Evolutionary conservation across 2,329 filamentous ascomycete species (phyloP), one percentile per base, ranked within the genome.

Genomic region (Fusarium sp.): DNA sequence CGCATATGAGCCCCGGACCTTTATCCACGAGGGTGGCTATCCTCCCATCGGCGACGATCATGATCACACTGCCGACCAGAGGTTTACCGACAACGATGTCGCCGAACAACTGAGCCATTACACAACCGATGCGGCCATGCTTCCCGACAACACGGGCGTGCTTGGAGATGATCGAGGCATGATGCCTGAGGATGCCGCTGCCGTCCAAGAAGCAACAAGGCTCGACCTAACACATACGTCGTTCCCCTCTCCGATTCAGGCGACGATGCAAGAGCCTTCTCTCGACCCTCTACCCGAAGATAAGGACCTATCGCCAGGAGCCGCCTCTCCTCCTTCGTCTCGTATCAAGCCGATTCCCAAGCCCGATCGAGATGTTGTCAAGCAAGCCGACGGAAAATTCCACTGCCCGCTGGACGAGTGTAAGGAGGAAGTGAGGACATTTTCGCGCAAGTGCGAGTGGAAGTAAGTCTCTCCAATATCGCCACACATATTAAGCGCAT

Each of bases 381-480:
- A 91, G 82, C 94, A 94, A 75, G 80, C 85, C 1, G 88, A 93
- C 27, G 93, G 93, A n/a, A 92, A 94, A 79, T 96, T 92, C 77
- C 88, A 92, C 65, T 98, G 96, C 82, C 90, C 90, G 18, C 90
- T 91, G 75, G 83, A 87, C 0, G 91, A 92, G 65, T 98, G 95
- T 78, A 87, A 85, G 14, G 90, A 92, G 62, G 87, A 91, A 6
- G 78, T 87, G 6, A 89, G 87, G 52, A 89, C 88, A 14, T 98
- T 98, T 80, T 88, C 90, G 64, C 90, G 95, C 73, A 96, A 94
- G 76, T 98, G 95, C 84, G 95, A 98, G 85, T 98, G 94, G 94
- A 97, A 93, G 94, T 96, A 86, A 89, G 93, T 89, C 34, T 66
- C n/a, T 37, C 38, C 57, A 27, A 20, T 5, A 34, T 66, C 13